Base-by-base conservation (phyloP, 2,329 filamentous ascomycete species). In the Cryoendolithus antarcticus region DNA sequence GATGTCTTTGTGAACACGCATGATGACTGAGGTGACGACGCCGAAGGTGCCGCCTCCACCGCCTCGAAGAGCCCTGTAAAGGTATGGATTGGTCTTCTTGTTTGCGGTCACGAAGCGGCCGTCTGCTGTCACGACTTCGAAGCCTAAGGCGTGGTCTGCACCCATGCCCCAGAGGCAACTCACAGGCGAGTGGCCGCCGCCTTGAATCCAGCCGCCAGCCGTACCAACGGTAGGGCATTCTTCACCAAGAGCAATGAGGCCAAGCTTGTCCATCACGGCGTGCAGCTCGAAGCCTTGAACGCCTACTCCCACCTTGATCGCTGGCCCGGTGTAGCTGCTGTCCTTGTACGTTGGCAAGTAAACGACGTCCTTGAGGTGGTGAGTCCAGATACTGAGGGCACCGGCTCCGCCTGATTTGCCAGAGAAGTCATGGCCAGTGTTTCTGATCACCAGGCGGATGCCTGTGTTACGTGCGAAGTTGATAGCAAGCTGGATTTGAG, bases 61-160 rank as follows among this genome's bases (percentile, higher is more conserved):
- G 7, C 73, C 74, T 40, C 69, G 67, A 3, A 77, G 62, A 0
- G 67, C 71, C 45, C 60, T 61, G 54, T 62, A 75, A 5, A 78
- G 59, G 40, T 75, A 71, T 0, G 62, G 42, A 43, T 75, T 57
- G 6, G 57, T 50, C 0, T 49, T 50, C 4, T 51, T 48, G 10
- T 62, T 68, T 2, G 66, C 71, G 3, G 62, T 65, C 30, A 71
- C 55, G 32, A 74, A 61, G 4, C 57, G 52, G 6, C 70, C 67
- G 44, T 68, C 62, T 10, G 68, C 64, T 1, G 75, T 60, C 3
- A 77, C 72, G 30, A 77, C 59, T 75, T 50, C 41, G n/a, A 43
- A 44, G 5, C 41, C 34, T 32, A 51, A 34, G 11, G 42, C 47
- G 13, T 52, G 41, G 37, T 53, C 49, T 3, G 48, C 48, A 13